These are phyloP conservation scores for Curvularia sp. DNA, from an alignment of 2,329 filamentous ascomycete species.

Conservation along the genomic window DNA sequence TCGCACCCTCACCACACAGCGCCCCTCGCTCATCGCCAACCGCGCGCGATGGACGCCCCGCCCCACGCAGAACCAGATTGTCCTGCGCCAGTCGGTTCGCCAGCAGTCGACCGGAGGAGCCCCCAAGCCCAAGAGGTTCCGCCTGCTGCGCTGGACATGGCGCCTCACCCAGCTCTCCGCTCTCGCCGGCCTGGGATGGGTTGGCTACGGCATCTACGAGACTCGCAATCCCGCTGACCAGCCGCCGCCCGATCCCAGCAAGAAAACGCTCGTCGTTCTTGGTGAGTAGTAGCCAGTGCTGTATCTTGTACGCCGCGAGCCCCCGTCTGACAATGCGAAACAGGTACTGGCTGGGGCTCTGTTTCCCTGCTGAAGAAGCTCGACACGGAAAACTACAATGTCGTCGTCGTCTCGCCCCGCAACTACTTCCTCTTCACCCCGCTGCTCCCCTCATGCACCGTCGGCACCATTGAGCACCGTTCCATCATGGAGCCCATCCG, in stretches of 20 bases:
- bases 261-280: conserved; percentile 96
- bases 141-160: conserved; percentile 81
- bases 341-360: conserved; percentile 95
- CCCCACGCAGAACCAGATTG: conserved; percentile 44
- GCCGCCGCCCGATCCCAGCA: conserved; percentile 76
- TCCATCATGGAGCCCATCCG: conserved; percentile 99
- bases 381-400: conserved; percentile 99
- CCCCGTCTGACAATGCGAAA: conserved; percentile 21
- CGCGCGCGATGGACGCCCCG: conserved; percentile 46
- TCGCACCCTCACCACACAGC: conserved; percentile 45
- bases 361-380: conserved; percentile 98
- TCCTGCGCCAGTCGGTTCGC: conserved; percentile 47
- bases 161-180: conserved; percentile 79
- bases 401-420: conserved; percentile 94
- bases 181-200: conserved; percentile 71
- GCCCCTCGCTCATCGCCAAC: conserved; percentile 44
- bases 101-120: conserved; percentile 43
- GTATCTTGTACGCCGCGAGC: background rate
- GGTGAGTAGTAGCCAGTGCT: conserved; percentile 63
- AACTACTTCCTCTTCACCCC: conserved; percentile 99
- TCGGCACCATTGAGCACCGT: conserved; percentile 95
- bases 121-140: conserved; percentile 57
- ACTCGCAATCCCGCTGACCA: conserved; percentile 84
- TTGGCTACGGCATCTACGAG: conserved; percentile 82
- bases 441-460: conserved; percentile 94